These are phyloP conservation scores for Ogataea allantospora DNA, from an alignment of 805 yeast species.

Conservation along the genomic window DNA sequence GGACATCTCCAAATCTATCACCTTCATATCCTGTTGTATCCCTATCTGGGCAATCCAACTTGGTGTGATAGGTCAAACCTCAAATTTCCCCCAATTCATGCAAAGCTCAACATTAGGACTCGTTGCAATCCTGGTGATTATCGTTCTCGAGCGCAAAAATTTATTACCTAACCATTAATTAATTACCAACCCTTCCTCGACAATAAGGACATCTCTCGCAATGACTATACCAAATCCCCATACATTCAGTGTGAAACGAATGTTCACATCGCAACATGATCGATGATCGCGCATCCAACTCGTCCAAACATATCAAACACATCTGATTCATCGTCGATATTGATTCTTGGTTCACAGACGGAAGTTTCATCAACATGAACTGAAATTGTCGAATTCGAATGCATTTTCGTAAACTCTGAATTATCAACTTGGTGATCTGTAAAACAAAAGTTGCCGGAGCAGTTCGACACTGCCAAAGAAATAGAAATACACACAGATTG, in stretches of 20 bases:
- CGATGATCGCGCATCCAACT: constrained; percentile 6
- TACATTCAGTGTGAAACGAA: constrained; percentile 39
- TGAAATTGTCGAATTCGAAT: constrained; percentile 17
- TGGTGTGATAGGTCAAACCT: constrained; percentile 33
- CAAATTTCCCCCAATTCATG: constrained; percentile 40
- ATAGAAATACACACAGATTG: constrained; percentile 11
- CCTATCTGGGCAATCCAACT: constrained; percentile 32
- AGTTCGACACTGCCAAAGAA: constrained; percentile 12
- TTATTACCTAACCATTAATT: constrained; percentile 21
- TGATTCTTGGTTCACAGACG: constrained; percentile 8
- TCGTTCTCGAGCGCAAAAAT: constrained; percentile 39
- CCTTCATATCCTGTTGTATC: constrained; percentile 8
- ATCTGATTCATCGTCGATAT: constrained; percentile 14
- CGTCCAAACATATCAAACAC: constrained; percentile 21
- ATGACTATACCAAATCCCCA: constrained; percentile 40
- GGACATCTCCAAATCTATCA: constrained; percentile 5
- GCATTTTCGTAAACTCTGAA: constrained; percentile 15
- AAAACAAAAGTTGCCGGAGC: constrained; percentile 5
- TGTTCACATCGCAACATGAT: constrained; percentile 37
- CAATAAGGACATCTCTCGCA: constrained; percentile 44
- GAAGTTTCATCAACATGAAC: constrained; percentile 12
- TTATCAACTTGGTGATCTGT: constrained; percentile 12
- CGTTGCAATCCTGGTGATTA: constrained; percentile 34
- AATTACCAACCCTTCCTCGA: constrained; percentile 23
- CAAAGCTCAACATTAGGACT: constrained; percentile 43